Percentiles rank a stretch among this genome's conserved stretches.
Conservation (phyloP, 352 stramenopile species). For the Phytophthora colocasiae region DNA sequence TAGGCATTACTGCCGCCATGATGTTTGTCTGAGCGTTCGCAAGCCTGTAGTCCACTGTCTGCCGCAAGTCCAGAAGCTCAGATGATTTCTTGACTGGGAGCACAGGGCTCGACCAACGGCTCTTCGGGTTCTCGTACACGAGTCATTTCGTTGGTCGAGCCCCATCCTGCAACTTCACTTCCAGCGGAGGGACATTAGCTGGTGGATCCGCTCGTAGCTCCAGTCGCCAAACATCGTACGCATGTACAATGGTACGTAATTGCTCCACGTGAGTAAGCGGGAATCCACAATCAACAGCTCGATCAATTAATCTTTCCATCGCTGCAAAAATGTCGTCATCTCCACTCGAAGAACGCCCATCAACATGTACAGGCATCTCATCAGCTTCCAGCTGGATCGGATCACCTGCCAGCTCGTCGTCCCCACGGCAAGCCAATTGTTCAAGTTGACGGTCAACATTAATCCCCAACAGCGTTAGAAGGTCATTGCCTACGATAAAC, state of each 20-base stretch:
- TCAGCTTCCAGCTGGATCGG: not conserved
- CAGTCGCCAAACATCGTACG: too few relatives aligned
- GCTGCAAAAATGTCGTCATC: not conserved
- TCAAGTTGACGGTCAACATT: conserved; percentile 21
- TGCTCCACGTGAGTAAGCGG: not conserved
- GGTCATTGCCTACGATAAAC: conserved; percentile 24
- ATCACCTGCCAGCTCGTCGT: not conserved
- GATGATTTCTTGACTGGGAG: conserved; percentile 16
- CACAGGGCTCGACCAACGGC: conserved; percentile 7
- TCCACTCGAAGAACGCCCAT: not conserved
- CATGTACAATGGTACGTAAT: too few relatives aligned
- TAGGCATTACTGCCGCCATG: conserved; percentile 17
- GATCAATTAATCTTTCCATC: not conserved
- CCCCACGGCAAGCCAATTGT: conserved; percentile 5
- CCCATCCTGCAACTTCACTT: not conserved
- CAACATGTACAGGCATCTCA: not conserved
- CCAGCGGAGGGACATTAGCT: not conserved
- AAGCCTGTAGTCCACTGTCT: conserved; percentile 9
- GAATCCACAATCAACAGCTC: not conserved
- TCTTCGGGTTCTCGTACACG: not conserved
- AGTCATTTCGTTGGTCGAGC: not conserved
- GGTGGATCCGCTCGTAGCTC: too few relatives aligned
- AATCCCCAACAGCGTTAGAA: conserved; percentile 16
- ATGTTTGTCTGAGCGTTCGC: not conserved
- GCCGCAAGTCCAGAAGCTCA: not conserved